Base-by-base conservation (phyloP, 2,329 filamentous ascomycete species). In the Juglanconis juglandina region DNA sequence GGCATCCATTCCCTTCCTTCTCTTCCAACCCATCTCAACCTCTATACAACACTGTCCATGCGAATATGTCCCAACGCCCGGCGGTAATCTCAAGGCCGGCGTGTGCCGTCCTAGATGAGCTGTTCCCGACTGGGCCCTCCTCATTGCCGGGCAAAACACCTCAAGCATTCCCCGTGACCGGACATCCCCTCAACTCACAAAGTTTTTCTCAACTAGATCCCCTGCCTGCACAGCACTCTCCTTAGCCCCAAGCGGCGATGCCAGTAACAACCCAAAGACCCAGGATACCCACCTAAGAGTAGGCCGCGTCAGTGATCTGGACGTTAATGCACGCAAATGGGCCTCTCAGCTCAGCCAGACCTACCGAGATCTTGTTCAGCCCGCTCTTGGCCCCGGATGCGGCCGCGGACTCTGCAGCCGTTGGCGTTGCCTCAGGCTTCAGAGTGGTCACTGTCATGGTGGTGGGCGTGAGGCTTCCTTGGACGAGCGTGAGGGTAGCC, bases 351-450 rank as follows among this genome's bases (percentile, higher is more conserved):
- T 4, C 1, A 48, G 17, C n/a, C 39, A 3, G 10, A 60, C 61
- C 0, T 63, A 63, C 61, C 54, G 53, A 54, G 33, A 60, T 32
- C 50, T 42, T 54, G 50, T 42, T 53, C 13, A 34, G 14, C n/a
- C 30, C 10, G 17, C 34, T 13, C 35, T 30, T 56, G 13, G 33
- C 11, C 4, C 33, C 42, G 7, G 11, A 13, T 3, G 42, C 10
- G 13, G 41, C 42, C 14, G 33, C 42, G 10, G 53, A 32, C 41
- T 46, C 8, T 11, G n/a, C 53, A 33, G n/a, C 24, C 17, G 37
- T 17, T 14, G 53, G 34, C 39, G 39, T 13, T 14, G 39, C 11
- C 10, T 10, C 39, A 42, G 4, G 11, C 11, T 13, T 13, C 11
- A 42, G 39, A 9, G 39, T 42, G 39, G n/a, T 42, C 10, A 11